Percentiles rank a stretch among this genome's conserved stretches.
Conservation (phyloP, 1,284 basidiomycete genomes). For the Sphagnurus paluster region DNA sequence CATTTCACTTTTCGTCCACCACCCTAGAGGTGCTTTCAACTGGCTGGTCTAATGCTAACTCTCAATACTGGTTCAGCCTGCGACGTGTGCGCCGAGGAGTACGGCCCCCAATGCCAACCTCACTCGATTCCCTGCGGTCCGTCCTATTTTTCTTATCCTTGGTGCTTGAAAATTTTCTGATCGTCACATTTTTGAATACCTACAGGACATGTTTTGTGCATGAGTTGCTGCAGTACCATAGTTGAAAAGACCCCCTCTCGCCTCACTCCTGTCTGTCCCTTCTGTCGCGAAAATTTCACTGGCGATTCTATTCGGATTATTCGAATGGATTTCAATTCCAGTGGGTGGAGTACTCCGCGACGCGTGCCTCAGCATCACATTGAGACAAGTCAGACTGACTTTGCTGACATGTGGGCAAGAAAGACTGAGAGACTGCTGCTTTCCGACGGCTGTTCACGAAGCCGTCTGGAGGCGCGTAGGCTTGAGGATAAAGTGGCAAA, state of each 20-base stretch:
- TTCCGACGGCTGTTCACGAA: constrained; percentile 38
- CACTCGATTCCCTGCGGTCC: constrained; percentile 78
- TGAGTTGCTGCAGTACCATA: constrained; percentile 71
- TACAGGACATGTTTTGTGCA: constrained; percentile 75
- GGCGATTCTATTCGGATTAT: constrained; percentile 67
- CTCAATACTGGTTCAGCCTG: constrained; percentile 76
- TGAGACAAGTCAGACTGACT: constrained; percentile 47
- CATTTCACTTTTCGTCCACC: constrained; percentile 30
- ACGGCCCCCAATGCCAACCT: constrained; percentile 66
- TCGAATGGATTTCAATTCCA: constrained; percentile 70
- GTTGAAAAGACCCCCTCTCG: constrained; percentile 74
- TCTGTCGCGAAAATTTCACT: constrained; percentile 74
- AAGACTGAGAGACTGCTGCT: constrained; percentile 42
- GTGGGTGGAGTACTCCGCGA: constrained; percentile 63
- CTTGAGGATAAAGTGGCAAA: constrained; percentile 75
- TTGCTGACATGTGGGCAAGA: constrained; percentile 48
- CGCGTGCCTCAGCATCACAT: constrained; percentile 42
- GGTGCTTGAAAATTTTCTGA: constrained; percentile 21
- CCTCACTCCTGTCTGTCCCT: constrained; percentile 70
- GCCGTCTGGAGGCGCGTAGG: constrained; percentile 58
- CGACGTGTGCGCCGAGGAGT: constrained; percentile 85
- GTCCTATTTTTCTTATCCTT: constrained; percentile 27
- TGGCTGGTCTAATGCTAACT: constrained; percentile 65
- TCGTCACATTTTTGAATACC: constrained; percentile 8
- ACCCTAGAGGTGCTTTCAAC: constrained; percentile 38